Conservation (phyloP, 2,329 filamentous ascomycete species). For the Claviceps sp. region DNA sequence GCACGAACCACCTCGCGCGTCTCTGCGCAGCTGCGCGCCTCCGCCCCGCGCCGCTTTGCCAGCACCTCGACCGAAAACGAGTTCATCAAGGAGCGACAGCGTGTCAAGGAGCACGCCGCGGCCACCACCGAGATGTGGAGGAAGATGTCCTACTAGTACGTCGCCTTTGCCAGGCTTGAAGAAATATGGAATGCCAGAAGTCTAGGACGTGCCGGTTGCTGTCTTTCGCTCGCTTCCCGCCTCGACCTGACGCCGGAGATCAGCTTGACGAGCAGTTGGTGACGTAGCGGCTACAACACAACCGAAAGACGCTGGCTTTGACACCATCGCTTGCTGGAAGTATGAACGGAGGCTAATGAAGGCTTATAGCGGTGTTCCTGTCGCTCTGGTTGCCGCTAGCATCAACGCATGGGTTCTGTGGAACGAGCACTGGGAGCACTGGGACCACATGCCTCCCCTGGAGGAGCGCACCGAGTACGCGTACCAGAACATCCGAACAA, state of each 20-base stretch:
- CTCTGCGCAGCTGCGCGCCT: conserved; percentile 42
- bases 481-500: conserved; percentile 94
- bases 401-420: conserved; percentile 85
- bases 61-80: conserved; percentile 69
- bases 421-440: conserved; percentile 96
- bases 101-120: conserved; percentile 81
- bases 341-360: conserved; percentile 1
- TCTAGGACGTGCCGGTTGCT: background rate
- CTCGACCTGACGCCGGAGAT: background rate
- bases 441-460: conserved; percentile 67
- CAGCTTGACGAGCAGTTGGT: background rate
- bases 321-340: background rate
- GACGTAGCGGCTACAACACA: background rate
- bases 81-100: conserved; percentile 84
- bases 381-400: conserved; percentile 54
- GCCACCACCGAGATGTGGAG: conserved; percentile 82
- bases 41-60: conserved; percentile 58
- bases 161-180: conserved; percentile 10
- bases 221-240: background rate
- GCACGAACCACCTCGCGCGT: conserved; percentile 51
- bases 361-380: conserved; percentile 53
- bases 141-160: conserved; percentile 94
- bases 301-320: background rate
- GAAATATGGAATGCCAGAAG: background rate
- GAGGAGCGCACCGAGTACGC: conserved; percentile 89